Evolutionary conservation across 2,329 filamentous ascomycete species (phyloP).

Genomic region (Diaporthe destruens): DNA sequence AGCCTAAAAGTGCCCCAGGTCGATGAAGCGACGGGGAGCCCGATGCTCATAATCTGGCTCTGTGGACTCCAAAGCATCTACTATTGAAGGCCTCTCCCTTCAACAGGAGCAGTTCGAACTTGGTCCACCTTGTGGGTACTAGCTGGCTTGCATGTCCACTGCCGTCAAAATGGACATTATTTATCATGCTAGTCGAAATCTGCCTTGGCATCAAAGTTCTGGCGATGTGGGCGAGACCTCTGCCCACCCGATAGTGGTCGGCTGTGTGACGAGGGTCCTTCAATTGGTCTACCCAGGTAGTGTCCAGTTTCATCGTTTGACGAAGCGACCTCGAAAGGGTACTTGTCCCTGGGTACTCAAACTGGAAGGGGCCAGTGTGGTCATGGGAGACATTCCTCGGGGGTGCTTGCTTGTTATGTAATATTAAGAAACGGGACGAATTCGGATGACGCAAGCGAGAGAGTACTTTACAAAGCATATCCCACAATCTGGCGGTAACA

Average conservation of each 20-base stretch:
- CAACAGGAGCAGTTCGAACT: background rate
- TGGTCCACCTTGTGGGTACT: rapidly evolving
- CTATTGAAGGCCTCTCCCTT: no score
- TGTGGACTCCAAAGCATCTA: background rate
- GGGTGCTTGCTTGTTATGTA: background rate
- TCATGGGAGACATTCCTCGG: no score
- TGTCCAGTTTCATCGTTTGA: background rate
- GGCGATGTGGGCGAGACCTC: background rate
- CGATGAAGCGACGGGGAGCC: background rate
- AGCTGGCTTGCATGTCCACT: background rate
- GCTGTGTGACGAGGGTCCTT: no score
- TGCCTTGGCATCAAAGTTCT: rapidly evolving
- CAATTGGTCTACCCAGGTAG: no score
- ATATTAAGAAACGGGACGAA: background rate
- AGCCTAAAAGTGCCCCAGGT: background rate
- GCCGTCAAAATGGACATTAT: no score
- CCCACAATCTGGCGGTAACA: background rate
- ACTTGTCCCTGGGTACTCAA: no score
- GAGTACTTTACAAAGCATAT: background rate
- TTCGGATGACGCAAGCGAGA: background rate
- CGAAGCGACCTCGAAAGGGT: background rate
- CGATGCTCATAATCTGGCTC: background rate
- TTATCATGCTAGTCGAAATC: background rate
- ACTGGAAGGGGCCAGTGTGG: background rate
- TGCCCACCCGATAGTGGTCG: background rate